Evolutionary conservation across 345 rosid genomes (phyloP).

Genomic region (Linum trigynum): DNA sequence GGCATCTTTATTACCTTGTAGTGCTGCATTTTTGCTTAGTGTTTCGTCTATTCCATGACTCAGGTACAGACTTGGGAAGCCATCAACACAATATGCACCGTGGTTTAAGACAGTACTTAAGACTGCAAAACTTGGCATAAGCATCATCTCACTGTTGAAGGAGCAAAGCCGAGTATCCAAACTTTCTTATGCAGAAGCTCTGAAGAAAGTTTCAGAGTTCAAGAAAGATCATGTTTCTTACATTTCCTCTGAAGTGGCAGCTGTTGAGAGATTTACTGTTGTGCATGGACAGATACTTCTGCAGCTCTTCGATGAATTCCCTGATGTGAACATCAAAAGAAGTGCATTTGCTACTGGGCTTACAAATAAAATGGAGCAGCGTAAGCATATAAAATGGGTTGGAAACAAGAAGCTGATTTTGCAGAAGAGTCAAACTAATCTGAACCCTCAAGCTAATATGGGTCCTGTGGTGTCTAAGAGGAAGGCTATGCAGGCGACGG

Average conservation of each 20-base stretch:
- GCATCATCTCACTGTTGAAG: constrained; percentile 50
- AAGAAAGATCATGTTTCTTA: constrained; percentile 39
- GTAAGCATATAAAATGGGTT: constrained; percentile 73
- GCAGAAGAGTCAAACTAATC: constrained; percentile 32
- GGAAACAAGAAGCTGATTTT: constrained; percentile 50
- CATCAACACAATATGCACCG: constrained; percentile 67
- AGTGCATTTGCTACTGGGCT: constrained; percentile 57
- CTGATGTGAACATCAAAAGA: constrained; percentile 34
- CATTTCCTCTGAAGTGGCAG: constrained; percentile 50
- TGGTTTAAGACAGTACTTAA: constrained; percentile 65
- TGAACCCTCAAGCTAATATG: constrained; percentile 55
- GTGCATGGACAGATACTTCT: constrained; percentile 74
- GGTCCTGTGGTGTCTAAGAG: constrained; percentile 37
- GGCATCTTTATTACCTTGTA: not conserved
- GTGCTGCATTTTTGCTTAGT: constrained; percentile 2
- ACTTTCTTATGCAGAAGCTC: constrained; percentile 54
- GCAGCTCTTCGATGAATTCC: constrained; percentile 62
- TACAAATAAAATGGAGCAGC: constrained; percentile 54
- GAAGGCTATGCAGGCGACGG: constrained; percentile 78
- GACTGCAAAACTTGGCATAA: constrained; percentile 57
- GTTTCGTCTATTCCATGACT: constrained; percentile 10
- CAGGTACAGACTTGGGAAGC: constrained; percentile 88
- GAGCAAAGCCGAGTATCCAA: constrained; percentile 47
- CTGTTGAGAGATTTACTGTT: constrained; percentile 59
- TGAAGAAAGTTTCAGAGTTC: constrained; percentile 39